Percentiles rank a stretch among this genome's conserved stretches.
These are phyloP conservation scores for Ustilago crameri DNA, from an alignment of 1,284 basidiomycete genomes.

Conservation along the genomic window DNA sequence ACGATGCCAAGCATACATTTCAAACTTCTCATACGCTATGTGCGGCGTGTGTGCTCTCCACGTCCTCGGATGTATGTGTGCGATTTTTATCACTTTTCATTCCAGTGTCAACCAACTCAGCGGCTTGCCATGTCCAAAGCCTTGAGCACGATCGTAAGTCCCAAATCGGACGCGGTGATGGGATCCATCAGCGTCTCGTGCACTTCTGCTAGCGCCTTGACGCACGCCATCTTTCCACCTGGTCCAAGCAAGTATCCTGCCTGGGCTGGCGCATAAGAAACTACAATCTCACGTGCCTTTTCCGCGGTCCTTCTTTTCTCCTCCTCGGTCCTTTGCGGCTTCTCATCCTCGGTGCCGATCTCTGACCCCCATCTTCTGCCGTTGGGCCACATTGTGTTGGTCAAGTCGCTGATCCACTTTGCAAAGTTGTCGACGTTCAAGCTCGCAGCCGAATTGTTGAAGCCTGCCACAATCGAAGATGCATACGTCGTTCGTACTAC, in stretches of 20 bases:
- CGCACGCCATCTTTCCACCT: constrained; percentile 59
- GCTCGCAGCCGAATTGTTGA: constrained; percentile 58
- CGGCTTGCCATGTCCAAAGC: constrained; percentile 56
- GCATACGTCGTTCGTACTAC: constrained; percentile 66
- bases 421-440: constrained; percentile 56
- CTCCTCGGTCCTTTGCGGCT: constrained; percentile 25
- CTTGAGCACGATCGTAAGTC: constrained; percentile 52
- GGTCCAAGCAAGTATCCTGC: constrained; percentile 64
- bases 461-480: constrained; percentile 54
- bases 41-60: too few relatives aligned
- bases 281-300: constrained; percentile 57
- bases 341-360: constrained; percentile 26
- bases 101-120: constrained; percentile 1
- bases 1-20: constrained; percentile 2
- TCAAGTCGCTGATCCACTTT: constrained; percentile 52
- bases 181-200: constrained; percentile 59
- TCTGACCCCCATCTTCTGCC: constrained; percentile 37
- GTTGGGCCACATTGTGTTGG: constrained; percentile 62
- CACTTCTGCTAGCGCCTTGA: constrained; percentile 58
- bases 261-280: constrained; percentile 64
- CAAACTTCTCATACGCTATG: too few relatives aligned
- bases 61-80: too few relatives aligned
- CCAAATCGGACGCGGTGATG: constrained; percentile 50
- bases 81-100: too few relatives aligned
- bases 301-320: constrained; percentile 51